Percentiles rank a stretch among this genome's conserved stretches.
These are phyloP conservation scores for Gossypium rotundifolium DNA, from an alignment of 345 rosid genomes.

Conservation along the genomic window DNA sequence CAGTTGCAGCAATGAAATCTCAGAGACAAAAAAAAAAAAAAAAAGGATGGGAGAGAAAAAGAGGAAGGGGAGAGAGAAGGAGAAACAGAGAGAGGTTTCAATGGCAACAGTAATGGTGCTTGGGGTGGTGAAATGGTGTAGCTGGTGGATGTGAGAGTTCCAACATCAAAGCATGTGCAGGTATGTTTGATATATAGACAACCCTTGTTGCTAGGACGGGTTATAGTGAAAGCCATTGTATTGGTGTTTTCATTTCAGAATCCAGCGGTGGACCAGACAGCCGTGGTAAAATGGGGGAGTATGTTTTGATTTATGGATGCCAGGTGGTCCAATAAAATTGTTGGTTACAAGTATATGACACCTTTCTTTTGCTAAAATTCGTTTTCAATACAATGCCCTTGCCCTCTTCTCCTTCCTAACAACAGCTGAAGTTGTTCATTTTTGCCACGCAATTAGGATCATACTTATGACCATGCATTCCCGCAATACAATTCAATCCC, in stretches of 20 bases:
- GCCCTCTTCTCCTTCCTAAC: conserved; percentile 2
- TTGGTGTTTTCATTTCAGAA: conserved; percentile 54
- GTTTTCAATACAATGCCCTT: conserved; percentile 5
- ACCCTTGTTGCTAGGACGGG: conserved; percentile 38
- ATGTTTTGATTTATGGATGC: conserved; percentile 26
- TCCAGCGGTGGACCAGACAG: conserved; percentile 46
- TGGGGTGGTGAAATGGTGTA: conserved; percentile 26
- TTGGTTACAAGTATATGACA: conserved; percentile 1
- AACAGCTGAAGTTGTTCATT: conserved; percentile 22
- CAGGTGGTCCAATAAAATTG: conserved; percentile 53
- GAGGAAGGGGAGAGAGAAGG: not conserved
- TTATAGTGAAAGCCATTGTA: conserved; percentile 33
- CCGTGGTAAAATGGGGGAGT: conserved; percentile 23
- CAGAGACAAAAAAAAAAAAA: conserved; percentile 11
- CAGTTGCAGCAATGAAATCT: conserved; percentile 27
- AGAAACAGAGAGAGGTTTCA: not conserved
- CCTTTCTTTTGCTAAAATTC: conserved; percentile 7
- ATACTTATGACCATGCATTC: conserved; percentile 26
- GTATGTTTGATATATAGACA: conserved; percentile 42
- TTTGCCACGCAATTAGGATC: conserved; percentile 29
- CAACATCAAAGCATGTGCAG: conserved; percentile 52
- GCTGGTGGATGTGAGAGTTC: conserved; percentile 51
- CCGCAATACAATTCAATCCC: conserved; percentile 24
- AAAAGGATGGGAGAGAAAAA: not conserved
- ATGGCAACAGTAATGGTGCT: conserved; percentile 29